A percentile compares a stretch with the other conserved stretches of the same genome.
Evolutionary conservation across 257 asterid species (phyloP).

Genomic region (Plantago elongata): DNA sequence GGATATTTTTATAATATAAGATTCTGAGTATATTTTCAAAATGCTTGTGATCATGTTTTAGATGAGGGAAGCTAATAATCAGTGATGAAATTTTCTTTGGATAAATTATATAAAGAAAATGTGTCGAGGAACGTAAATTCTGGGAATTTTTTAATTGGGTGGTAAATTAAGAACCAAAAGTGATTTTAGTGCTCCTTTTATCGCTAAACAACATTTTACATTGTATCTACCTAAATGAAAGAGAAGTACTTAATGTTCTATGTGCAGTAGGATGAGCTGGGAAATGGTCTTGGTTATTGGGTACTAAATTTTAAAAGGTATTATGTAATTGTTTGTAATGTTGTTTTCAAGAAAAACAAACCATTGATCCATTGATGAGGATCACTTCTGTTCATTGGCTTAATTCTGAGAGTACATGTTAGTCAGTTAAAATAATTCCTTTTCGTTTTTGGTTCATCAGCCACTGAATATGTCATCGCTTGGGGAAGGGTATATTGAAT

Average conservation of each 20-base stretch:
- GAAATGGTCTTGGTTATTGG: not conserved
- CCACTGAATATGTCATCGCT: constrained; percentile 40
- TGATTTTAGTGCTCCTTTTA: too few relatives aligned
- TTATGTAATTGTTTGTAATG: not conserved
- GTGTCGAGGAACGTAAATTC: too few relatives aligned
- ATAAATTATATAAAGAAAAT: too few relatives aligned
- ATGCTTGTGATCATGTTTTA: not conserved
- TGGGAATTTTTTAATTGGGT: too few relatives aligned
- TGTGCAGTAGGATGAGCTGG: too few relatives aligned
- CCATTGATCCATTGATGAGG: not conserved
- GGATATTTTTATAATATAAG: not conserved
- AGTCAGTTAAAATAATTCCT: not conserved
- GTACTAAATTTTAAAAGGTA: too few relatives aligned
- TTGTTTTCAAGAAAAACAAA: not conserved
- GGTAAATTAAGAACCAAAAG: too few relatives aligned
- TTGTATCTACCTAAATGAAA: too few relatives aligned
- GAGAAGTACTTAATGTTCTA: too few relatives aligned
- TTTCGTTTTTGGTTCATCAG: constrained; percentile 29
- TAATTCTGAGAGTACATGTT: constrained; percentile 9
- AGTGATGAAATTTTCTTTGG: too few relatives aligned
- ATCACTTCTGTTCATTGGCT: not conserved
- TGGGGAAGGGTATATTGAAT: constrained; percentile 60
- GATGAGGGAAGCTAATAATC: not conserved
- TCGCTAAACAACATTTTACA: too few relatives aligned
- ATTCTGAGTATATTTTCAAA: not conserved